phyloP scores from a whole-genome alignment of 495 filamentous ascomycete genomes.

The Aspergillus baeticus region DNA sequence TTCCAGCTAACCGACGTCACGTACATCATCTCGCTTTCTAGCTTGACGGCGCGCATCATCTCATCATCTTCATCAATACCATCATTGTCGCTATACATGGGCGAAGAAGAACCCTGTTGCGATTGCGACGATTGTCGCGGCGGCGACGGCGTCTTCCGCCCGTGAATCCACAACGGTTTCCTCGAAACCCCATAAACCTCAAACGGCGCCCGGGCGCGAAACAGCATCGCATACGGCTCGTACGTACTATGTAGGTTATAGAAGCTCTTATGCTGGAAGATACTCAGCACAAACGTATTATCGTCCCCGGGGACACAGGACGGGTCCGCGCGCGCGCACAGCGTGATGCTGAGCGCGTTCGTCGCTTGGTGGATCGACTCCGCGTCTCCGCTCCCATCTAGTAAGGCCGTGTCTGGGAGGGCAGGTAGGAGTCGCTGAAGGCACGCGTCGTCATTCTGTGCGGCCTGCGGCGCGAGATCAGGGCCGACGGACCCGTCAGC shows the following conservation, averaged over 20 bases:
- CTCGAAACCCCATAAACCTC: conserved; percentile 46
- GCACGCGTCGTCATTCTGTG: conserved; percentile 35
- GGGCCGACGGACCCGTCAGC: conserved; percentile 39
- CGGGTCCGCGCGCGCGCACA: conserved; percentile 47
- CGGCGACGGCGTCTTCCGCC: conserved; percentile 20
- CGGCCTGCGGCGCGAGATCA: conserved; percentile 33
- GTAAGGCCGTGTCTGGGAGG: conserved; percentile 5
- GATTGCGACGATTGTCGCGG: neutral
- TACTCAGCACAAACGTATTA: conserved; percentile 51
- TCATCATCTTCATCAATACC: neutral
- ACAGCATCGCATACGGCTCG: conserved; percentile 54
- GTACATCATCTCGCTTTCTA: conserved; percentile 45
- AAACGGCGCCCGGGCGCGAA: conserved; percentile 44
- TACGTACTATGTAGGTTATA: conserved; percentile 46
- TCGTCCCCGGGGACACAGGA: conserved; percentile 33
- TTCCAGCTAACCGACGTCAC: conserved; percentile 55
- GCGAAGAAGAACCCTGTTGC: no score
- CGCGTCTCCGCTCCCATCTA: conserved; percentile 12
- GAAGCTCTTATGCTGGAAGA: conserved; percentile 53
- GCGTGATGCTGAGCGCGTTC: conserved; percentile 52
- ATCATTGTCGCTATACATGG: no score
- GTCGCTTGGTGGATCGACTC: conserved; percentile 55
- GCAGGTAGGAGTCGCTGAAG: conserved; percentile 39
- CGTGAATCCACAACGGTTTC: conserved; percentile 52
- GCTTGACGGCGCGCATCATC: neutral